Base-by-base conservation (phyloP, 352 stramenopile species). In the Globisporangium mamillatum region DNA sequence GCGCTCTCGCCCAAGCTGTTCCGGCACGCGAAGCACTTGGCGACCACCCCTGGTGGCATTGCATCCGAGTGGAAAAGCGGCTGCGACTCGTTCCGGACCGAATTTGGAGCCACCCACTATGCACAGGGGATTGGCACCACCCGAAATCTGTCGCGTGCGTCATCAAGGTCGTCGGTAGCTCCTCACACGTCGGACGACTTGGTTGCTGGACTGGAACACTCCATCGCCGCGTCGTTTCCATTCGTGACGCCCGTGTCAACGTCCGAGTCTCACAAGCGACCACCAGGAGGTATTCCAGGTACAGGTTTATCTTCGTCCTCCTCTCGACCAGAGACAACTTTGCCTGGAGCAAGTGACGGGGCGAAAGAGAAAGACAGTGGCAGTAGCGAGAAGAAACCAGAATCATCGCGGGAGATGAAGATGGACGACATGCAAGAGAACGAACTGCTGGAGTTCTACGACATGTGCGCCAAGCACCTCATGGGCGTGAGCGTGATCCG, bases 371-470 rank as follows among this genome's bases (percentile, higher is more conserved):
- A 24, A 10, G 10, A 66, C 4, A 20, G 44, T 3, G 44, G 2
- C 38, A 14, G 27, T 22, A 73, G 34, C 27, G 60, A 34, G 14
- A 32, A 70, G 34, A 55, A 67, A 29, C 55, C 59, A 32, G 29
- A 4, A 46, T 18, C 12, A n/a, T 34, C 48, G 14, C 16, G 60
- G 5, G 58, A 76, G 41, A 25, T 63, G 7, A 63, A 54, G 1
- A 59, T 70, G 25, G 81, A 87, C 1, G 78, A 89, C 32, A 67
- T 66, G 4, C 38, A 73, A 8, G 79, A 91, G 59, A 70, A 84
- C 66, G 73, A 79, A 34, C 52, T 93, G 10, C 65, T 91, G 18
- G 81, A 89, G 52, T 67, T 89, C 24, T 91, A 91, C 68, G 80
- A 88, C 27, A 66, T 80, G 64, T 79, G 79, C 50, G 68, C 67